Evolutionary conservation across 1,139 yeast genomes (phyloP).

Genomic region (Suhomyces bokatorum): DNA sequence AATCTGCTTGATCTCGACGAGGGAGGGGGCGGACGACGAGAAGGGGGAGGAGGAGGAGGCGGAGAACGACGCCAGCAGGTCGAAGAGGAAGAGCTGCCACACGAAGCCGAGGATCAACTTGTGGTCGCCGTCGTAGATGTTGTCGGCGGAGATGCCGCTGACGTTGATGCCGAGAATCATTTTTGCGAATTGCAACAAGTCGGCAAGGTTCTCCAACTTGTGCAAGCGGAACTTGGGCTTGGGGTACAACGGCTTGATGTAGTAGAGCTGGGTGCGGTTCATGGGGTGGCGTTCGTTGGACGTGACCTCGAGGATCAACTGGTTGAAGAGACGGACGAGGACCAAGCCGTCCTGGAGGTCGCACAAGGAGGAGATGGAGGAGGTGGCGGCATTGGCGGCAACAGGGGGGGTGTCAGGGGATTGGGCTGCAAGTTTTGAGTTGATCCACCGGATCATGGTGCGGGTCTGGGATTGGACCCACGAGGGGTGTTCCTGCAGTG

Average conservation of each 20-base stretch:
- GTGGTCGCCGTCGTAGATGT: constrained; percentile 61
- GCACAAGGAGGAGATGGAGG: constrained; percentile 23
- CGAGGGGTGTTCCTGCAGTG: constrained; percentile 11
- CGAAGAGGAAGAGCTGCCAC: constrained; percentile 61
- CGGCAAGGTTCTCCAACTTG: constrained; percentile 61
- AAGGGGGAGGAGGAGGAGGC: constrained; percentile 39
- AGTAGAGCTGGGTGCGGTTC: constrained; percentile 20
- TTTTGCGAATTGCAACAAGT: constrained; percentile 55
- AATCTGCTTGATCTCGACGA: constrained; percentile 34
- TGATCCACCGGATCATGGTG: constrained; percentile 51
- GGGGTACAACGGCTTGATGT: constrained; percentile 38
- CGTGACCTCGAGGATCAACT: constrained; percentile 27
- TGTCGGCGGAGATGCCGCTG: constrained; percentile 66
- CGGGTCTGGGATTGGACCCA: constrained; percentile 50
- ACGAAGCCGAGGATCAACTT: constrained; percentile 65
- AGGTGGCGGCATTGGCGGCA: constrained; percentile 5
- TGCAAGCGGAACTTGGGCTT: constrained; percentile 59
- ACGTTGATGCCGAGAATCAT: constrained; percentile 52
- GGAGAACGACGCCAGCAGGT: constrained; percentile 43
- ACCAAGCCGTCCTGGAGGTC: constrained; percentile 46
- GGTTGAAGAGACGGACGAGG: constrained; percentile 37
- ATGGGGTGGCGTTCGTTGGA: constrained; percentile 19
- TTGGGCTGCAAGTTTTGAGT: constrained; percentile 33
- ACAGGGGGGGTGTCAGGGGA: constrained; percentile 28
- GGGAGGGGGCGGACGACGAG: constrained; percentile 40